Percentiles rank a stretch among this genome's conserved stretches.
phyloP scores from a whole-genome alignment of 2,329 filamentous ascomycete species.

The Penicillium sp. region DNA sequence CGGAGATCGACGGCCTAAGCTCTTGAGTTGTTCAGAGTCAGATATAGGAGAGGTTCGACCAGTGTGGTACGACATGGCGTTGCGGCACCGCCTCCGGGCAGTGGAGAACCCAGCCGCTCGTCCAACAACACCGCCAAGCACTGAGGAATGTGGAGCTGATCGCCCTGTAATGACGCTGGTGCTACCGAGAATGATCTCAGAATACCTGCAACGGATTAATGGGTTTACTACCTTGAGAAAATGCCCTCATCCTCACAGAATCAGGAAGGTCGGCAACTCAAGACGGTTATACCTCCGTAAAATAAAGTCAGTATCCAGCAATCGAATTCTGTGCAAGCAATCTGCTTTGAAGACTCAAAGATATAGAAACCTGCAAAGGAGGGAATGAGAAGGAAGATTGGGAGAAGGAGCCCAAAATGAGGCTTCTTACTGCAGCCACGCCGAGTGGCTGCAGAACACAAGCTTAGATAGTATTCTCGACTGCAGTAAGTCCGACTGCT shows the following conservation, averaged over 20 bases:
- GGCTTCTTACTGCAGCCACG: conserved; percentile 9
- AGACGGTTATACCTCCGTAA: background rate
- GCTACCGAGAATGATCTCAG: background rate
- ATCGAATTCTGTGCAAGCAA: background rate
- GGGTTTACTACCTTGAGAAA: background rate
- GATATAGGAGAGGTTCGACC: conserved; percentile 57
- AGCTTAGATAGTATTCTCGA: background rate
- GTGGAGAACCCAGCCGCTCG: conserved; percentile 24
- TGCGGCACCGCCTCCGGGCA: conserved; percentile 29
- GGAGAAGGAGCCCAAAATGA: conserved; percentile 7
- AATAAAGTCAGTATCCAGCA: background rate
- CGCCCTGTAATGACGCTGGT: conserved; percentile 16
- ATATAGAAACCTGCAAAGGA: background rate
- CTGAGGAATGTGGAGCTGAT: conserved; percentile 27
- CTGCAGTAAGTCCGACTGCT: background rate
- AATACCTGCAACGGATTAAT: conserved; percentile 4
- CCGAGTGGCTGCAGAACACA: background rate
- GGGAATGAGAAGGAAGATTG: background rate
- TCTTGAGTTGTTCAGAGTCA: conserved; percentile 56
- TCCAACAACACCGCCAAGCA: conserved; percentile 17
- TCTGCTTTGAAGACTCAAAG: background rate
- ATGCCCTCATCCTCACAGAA: background rate
- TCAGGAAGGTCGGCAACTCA: background rate
- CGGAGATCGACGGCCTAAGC: background rate
- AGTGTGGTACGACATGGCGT: conserved; percentile 29